A percentile compares a stretch with the other conserved stretches of the same genome.
Conservation (phyloP, 2,329 filamentous ascomycete species). For the Stagonosporopsis rhizophila region DNA sequence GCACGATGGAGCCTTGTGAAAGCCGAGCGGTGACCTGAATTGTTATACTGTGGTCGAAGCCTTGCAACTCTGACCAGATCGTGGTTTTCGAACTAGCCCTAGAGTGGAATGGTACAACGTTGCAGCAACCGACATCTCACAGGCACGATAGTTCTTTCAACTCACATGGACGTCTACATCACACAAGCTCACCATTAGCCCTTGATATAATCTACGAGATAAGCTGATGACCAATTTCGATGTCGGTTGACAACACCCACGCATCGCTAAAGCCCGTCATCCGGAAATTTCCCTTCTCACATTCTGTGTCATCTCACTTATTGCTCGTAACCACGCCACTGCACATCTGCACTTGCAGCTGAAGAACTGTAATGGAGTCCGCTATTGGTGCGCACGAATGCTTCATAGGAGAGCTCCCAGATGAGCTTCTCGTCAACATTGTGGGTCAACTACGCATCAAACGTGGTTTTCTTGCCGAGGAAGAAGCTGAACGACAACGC, state of each 20-base stretch:
- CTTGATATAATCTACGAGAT: not conserved
- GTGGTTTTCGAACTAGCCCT: no score
- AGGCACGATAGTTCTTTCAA: no score
- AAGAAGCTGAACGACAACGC: not conserved
- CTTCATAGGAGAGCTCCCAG: constrained; percentile 21
- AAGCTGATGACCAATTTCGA: not conserved
- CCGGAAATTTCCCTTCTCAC: not conserved
- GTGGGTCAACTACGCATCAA: constrained; percentile 19
- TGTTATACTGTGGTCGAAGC: no score
- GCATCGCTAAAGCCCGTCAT: no score
- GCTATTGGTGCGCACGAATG: not conserved
- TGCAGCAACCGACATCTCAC: not conserved
- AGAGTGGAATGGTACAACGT: not conserved
- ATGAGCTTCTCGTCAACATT: constrained; percentile 29
- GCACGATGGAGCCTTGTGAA: no score
- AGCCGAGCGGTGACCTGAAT: no score
- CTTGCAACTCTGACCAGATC: no score
- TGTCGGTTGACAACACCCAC: not conserved
- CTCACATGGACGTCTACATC: no score
- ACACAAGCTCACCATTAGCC: not conserved
- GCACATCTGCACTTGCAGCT: not conserved
- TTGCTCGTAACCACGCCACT: not conserved
- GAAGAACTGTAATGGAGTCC: not conserved
- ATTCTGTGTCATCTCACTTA: not conserved
- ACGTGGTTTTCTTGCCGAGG: constrained; percentile 17